phyloP scores from a whole-genome alignment of 1,284 basidiomycete genomes.

The Marasmius tenuissimus region DNA sequence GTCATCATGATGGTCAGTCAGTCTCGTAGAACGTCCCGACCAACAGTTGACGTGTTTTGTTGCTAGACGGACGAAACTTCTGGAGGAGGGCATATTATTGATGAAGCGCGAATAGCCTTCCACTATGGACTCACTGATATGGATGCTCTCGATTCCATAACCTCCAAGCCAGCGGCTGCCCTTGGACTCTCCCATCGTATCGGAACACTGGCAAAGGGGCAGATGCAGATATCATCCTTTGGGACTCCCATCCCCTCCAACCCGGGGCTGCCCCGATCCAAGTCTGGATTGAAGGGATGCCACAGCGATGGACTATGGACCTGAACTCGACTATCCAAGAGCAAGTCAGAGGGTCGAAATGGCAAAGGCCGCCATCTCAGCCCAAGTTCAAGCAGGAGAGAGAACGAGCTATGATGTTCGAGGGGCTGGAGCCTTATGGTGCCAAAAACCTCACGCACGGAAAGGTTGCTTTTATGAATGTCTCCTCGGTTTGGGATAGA shows the following conservation, averaged over 20 bases:
- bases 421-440: constrained; percentile 63
- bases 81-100: constrained; percentile 70
- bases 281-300: constrained; percentile 70
- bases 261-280: constrained; percentile 62
- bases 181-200: constrained; percentile 79
- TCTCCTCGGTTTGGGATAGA: constrained; percentile 39
- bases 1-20: constrained; percentile 69
- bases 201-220: constrained; percentile 58
- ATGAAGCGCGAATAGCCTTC: constrained; percentile 83
- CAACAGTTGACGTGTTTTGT: neutral
- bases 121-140: constrained; percentile 63
- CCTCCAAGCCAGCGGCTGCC: constrained; percentile 67
- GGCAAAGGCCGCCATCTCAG: constrained; percentile 23
- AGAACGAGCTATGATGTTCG: constrained; percentile 49
- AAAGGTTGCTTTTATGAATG: constrained; percentile 46
- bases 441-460: constrained; percentile 30
- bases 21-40: neutral
- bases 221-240: constrained; percentile 62
- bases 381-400: constrained; percentile 62
- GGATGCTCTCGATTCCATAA: constrained; percentile 68
- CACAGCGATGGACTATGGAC: constrained; percentile 24
- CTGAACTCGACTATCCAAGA: neutral
- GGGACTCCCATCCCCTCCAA: constrained; percentile 74
- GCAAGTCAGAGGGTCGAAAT: neutral
- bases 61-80: constrained; percentile 59